Percentiles rank a stretch among this genome's conserved stretches.
These are phyloP conservation scores for Boletellus ananiceps DNA, from an alignment of 768 basidiomycete genomes.

Conservation along the genomic window DNA sequence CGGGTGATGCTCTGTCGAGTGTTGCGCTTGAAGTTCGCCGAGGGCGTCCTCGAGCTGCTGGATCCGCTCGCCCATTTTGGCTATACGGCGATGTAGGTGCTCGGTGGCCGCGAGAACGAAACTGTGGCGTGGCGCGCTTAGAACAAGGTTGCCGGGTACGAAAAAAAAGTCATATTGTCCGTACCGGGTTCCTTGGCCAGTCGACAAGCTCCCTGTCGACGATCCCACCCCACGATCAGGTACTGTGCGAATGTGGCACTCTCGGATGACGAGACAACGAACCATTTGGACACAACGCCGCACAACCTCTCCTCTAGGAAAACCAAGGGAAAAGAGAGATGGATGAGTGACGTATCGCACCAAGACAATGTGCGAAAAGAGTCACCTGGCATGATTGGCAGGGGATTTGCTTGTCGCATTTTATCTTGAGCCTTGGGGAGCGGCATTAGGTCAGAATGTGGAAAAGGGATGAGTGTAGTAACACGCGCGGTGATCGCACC, in stretches of 20 bases:
- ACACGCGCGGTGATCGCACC: constrained; percentile 53
- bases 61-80: constrained; percentile 50
- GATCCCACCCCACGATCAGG: neutral
- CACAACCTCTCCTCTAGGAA: constrained; percentile 58
- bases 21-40: constrained; percentile 43
- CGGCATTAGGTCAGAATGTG: constrained; percentile 19
- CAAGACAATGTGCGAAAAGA: constrained; percentile 11
- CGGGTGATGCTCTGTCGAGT: constrained; percentile 54
- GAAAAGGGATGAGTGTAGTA: constrained; percentile 16
- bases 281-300: constrained; percentile 70
- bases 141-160: neutral
- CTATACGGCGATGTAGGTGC: constrained; percentile 56
- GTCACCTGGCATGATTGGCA: constrained; percentile 69
- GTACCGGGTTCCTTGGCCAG: constrained; percentile 74
- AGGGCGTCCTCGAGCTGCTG: constrained; percentile 61
- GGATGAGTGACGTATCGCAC: neutral
- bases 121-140: constrained; percentile 22
- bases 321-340: constrained; percentile 1
- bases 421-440: constrained; percentile 63
- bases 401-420: constrained; percentile 78
- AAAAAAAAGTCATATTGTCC: constrained; percentile 7
- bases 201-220: constrained; percentile 59
- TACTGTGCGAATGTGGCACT: neutral
- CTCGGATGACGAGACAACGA: constrained; percentile 18
- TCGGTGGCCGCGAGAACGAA: constrained; percentile 64